Percentiles rank a stretch among this genome's conserved stretches.
Conservation (phyloP, 371 early-diverging fungal genomes). For the Syncephalastrum contaminatum region DNA sequence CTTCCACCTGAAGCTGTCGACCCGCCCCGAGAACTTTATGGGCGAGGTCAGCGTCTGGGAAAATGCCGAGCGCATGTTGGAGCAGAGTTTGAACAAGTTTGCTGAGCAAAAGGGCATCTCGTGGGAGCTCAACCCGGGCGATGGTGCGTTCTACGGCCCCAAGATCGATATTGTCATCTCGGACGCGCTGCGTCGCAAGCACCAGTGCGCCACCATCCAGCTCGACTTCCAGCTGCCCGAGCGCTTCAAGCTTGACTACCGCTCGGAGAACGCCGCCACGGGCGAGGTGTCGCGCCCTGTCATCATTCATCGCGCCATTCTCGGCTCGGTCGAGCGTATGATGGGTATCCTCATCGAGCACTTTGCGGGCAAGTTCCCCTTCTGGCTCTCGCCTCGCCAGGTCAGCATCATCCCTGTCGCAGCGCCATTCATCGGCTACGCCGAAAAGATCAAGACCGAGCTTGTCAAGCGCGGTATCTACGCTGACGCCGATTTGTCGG, state of each 20-base stretch:
- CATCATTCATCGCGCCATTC: conserved; percentile 99
- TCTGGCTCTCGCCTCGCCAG: conserved; percentile 99
- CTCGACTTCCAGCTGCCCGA: conserved; percentile 97
- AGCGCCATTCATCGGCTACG: conserved; percentile 64
- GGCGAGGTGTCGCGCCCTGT: conserved; percentile 82
- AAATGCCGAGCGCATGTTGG: conserved; percentile 86
- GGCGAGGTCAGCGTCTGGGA: conserved; percentile 97
- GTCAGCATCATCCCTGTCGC: conserved; percentile 87
- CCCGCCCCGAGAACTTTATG: conserved; percentile 97
- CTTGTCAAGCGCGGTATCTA: conserved; percentile 76
- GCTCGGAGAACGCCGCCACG: conserved; percentile 53
- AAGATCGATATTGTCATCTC: conserved; percentile 99
- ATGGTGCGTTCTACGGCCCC: conserved; percentile 99
- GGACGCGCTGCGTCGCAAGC: conserved; percentile 92
- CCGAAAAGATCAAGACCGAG: conserved; percentile 50
- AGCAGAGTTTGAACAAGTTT: conserved; percentile 77
- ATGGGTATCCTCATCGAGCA: conserved; percentile 96
- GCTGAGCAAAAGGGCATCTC: conserved; percentile 47
- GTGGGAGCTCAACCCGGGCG: conserved; percentile 96
- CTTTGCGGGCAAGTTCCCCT: conserved; percentile 96
- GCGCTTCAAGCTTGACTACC: conserved; percentile 92
- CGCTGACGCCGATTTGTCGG: conserved; percentile 87
- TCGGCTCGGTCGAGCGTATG: conserved; percentile 98
- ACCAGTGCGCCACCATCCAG: conserved; percentile 99
- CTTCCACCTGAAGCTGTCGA: conserved; percentile 90